Conservation (phyloP, 129 eudicot species). For the Gnaphalium uliginosum region DNA sequence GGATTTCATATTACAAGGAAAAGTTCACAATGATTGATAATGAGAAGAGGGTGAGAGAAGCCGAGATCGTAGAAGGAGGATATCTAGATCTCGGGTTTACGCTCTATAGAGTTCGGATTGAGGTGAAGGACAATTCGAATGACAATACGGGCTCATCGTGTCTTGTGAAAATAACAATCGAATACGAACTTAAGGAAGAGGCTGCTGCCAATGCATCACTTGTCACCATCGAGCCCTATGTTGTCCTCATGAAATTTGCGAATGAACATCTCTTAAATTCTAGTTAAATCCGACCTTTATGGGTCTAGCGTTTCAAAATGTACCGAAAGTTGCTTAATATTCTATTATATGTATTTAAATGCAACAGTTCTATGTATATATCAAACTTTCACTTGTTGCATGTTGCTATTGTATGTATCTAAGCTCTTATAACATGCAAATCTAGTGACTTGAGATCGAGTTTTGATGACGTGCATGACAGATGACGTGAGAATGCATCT, state of each 20-base stretch:
- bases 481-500: no score
- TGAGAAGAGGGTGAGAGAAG: slow-evolving; percentile 27
- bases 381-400: no score
- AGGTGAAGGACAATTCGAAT: slow-evolving; percentile 21
- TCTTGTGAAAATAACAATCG: slow-evolving; percentile 20
- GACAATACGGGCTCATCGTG: slow-evolving; percentile 2
- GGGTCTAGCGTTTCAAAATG: no score
- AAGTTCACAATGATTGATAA: slow-evolving; percentile 17
- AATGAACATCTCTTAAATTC: slow-evolving; percentile 29
- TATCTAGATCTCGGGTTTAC: slow-evolving; percentile 29
- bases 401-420: no score
- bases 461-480: no score
- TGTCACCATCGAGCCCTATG: slow-evolving; percentile 17
- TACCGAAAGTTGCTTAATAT: no score
- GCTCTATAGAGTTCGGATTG: slow-evolving; percentile 25
- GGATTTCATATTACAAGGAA: slow-evolving; percentile 24
- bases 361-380: no score
- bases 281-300: not conserved
- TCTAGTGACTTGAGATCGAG: no score
- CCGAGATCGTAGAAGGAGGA: slow-evolving; percentile 34
- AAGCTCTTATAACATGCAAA: no score
- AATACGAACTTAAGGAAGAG: slow-evolving; percentile 30
- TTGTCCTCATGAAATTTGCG: slow-evolving; percentile 21
- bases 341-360: no score
- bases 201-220: slow-evolving; percentile 21